Base-by-base conservation (phyloP, 805 yeast species). In the Yarrowia yakushimensis region DNA sequence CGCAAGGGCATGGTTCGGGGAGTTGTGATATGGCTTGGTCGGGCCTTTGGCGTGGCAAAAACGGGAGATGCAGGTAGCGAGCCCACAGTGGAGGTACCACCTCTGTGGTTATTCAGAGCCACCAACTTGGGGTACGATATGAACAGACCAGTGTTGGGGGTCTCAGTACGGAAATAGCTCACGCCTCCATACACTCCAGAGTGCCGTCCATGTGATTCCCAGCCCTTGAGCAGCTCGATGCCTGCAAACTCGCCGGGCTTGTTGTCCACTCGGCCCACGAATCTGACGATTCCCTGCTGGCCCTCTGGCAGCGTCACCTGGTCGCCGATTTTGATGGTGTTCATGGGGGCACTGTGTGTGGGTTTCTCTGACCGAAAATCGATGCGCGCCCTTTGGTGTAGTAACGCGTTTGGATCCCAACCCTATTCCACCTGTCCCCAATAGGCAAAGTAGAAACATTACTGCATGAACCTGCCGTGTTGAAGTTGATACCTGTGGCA, bases 241-340 rank as follows among this genome's bases (percentile, higher is more conserved):
- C 99, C 99, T 5, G 92, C 97, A 76, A 85, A 93, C 11, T 79
- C 77, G 0, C 97, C 96, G 7, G 75, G 73, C 69, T 88, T 90
- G 22, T 86, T 86, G 22, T 84, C 81, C 17, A 93, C 89, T 1
- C 80, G 73, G 0, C 97, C 99, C 20, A 85, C 78, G 72, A 81
- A 92, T 64, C 84, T 79, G 60, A 92, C 75, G 11, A 85, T 77
- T 1, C 92, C 97, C 41, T 76, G 74, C 23, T 88, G 85, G 12
- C 88, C 84, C 10, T 88, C 88, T 0, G 96, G 96, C 22, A 73
- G 67, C 25, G 67, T 64, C 39, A 75, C 77, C 37, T 67, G 64
- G 63, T 74, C 75, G 61, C 78, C 78, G 12, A 74, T 62, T 13
- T 60, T 30, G 42, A 67, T 31, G 23, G 59, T 52, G 59, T 52